Conservation (phyloP, 805 yeast genomes). For the Hanseniaspora pseudoguilliermondii region DNA sequence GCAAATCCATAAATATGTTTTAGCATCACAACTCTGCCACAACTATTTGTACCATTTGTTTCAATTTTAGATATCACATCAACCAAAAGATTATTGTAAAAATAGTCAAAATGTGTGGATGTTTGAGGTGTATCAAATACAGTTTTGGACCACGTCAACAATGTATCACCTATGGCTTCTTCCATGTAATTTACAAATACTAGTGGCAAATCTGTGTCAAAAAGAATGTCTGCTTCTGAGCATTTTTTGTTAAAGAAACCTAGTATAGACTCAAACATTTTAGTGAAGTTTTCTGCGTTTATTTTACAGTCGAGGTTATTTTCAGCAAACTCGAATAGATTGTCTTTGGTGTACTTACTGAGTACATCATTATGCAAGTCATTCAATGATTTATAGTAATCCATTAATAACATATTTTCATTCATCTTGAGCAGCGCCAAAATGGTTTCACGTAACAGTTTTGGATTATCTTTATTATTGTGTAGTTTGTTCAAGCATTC, state of each 20-base stretch:
- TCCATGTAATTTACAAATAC: slow-evolving; percentile 30
- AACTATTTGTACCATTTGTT: neutral
- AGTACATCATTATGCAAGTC: slow-evolving; percentile 24
- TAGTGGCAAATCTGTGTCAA: slow-evolving; percentile 29
- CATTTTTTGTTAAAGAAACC: slow-evolving; percentile 29
- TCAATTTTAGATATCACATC: slow-evolving; percentile 10
- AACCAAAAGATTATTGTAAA: slow-evolving; percentile 21
- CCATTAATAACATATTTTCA: slow-evolving; percentile 30
- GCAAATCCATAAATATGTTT: slow-evolving; percentile 8
- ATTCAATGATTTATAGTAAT: slow-evolving; percentile 31
- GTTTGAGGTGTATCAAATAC: slow-evolving; percentile 21
- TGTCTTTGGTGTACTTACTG: slow-evolving; percentile 18
- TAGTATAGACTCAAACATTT: slow-evolving; percentile 21
- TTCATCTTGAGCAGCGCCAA: slow-evolving; percentile 28
- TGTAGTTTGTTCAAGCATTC: slow-evolving; percentile 62
- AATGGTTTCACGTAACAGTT: slow-evolving; percentile 29
- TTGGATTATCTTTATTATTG: slow-evolving; percentile 36
- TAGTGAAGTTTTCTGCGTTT: slow-evolving; percentile 18
- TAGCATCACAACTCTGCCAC: slow-evolving; percentile 3
- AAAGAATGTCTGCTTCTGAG: slow-evolving; percentile 29
- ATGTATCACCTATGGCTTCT: slow-evolving; percentile 28
- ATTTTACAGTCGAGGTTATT: slow-evolving; percentile 16
- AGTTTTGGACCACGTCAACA: slow-evolving; percentile 22
- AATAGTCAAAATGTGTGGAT: slow-evolving; percentile 23
- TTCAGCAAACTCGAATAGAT: slow-evolving; percentile 19